Evolutionary conservation across 768 basidiomycete species (phyloP), one percentile per base, ranked within the genome.

Genomic region (Psilocybe cubensis): DNA sequence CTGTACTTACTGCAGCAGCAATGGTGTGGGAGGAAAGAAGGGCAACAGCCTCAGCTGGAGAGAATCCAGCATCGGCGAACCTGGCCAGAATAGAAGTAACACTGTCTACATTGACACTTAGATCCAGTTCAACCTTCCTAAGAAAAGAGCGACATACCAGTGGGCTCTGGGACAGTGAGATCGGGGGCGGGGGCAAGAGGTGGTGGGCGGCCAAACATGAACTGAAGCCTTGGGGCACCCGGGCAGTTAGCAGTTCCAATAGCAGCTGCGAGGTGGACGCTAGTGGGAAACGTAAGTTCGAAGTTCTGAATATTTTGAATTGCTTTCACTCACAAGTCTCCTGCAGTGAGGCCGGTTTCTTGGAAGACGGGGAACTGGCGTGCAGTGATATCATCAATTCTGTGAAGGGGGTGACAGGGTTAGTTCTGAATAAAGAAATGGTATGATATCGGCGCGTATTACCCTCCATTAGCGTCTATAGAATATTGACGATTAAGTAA

Each of bases 221-320:
- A 73, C 31, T 69, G 46, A 14, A 77, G 62, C 17, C 62, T 65
- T 1, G 74, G 73, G 11, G 72, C 70, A 29, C 75, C 75, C 2
- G 73, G 70, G 54, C 75, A 76, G 65, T 75, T 76, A 25, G 66
- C 54, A 27, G 60, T 60, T 7, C 68, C 68, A 51, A 73, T 69
- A 14, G 67, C 67, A 11, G 63, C 67, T 1, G 65, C 67, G 3
- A 68, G 62, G 23, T 68, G 67, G 3, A 68, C 60, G 29, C 66
- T 67, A 3, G 3, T 44, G 12, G 48, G 10, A 18, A 11, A 23
- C 12, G 12, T 11, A 1, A 18, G 40, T 7, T 3, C 21, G 29
- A 5, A 38, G n/a, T 42, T 33, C n/a, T 4, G 14, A 14, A 12
- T 7, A 18, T 3, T n/a, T 28, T 11, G n/a, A 4, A 17, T 25